Evolutionary conservation across 202 grass and related monocot genomes (phyloP).

Genomic region (Panicum virgatum): DNA sequence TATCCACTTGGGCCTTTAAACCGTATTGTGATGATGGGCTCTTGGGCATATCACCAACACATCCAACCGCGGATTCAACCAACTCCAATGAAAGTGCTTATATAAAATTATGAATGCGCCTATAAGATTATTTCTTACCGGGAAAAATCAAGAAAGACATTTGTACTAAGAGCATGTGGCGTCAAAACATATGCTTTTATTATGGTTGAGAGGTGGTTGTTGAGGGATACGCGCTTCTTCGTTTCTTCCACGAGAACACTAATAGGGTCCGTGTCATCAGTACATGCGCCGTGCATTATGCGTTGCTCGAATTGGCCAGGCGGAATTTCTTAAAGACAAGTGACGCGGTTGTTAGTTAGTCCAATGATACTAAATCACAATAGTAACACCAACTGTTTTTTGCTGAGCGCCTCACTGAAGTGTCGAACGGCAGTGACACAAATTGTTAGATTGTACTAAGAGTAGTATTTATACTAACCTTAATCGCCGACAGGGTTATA

Average conservation of each 20-base stretch:
- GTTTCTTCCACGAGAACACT: neutral
- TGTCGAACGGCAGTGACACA: no score
- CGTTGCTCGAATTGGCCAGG: no score
- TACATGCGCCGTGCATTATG: neutral
- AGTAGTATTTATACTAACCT: no score
- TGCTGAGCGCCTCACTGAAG: no score
- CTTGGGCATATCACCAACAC: no score
- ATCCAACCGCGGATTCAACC: neutral
- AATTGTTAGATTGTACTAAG: no score
- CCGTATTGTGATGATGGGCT: no score
- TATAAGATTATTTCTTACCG: neutral
- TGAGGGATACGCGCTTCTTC: conserved; percentile 1
- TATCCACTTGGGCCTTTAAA: no score
- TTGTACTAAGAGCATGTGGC: neutral
- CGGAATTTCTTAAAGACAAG: neutral
- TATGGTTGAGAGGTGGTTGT: neutral
- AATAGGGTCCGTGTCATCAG: neutral
- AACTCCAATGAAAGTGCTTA: neutral
- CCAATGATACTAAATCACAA: no score
- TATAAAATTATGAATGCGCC: neutral
- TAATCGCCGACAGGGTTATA: no score
- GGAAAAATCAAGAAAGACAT: neutral
- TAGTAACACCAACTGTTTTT: no score
- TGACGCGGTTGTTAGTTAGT: no score
- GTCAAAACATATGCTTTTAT: neutral